A percentile compares a stretch with the other conserved stretches of the same genome.
Conservation (phyloP, 2,329 filamentous ascomycete genomes). For the Colletotrichum australisinense region DNA sequence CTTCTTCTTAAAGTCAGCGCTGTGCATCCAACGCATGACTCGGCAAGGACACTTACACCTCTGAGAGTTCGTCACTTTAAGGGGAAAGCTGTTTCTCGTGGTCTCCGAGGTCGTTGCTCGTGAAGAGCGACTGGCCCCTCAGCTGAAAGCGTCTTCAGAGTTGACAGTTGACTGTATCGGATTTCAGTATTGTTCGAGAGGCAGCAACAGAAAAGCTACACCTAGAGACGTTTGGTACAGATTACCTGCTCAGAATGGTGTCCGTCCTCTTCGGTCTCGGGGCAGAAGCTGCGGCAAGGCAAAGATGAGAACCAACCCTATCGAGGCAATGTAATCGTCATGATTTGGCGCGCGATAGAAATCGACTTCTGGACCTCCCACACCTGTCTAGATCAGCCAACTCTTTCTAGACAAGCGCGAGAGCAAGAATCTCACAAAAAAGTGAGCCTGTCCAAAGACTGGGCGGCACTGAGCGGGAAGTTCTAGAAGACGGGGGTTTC, state of each 20-base stretch:
- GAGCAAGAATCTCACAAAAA: not conserved
- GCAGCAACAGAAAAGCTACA: no score
- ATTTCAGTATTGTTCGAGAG: not conserved
- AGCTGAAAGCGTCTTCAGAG: not conserved
- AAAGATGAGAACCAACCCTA: not conserved
- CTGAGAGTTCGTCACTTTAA: not conserved
- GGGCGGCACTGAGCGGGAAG: not conserved
- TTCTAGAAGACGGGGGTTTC: slow-evolving; percentile 18
- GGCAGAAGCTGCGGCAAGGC: not conserved
- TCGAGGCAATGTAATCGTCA: not conserved
- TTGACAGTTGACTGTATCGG: not conserved
- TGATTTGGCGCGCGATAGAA: not conserved
- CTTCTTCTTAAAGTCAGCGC: slow-evolving; percentile 3
- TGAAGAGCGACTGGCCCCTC: not conserved
- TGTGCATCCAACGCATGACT: slow-evolving; percentile 23
- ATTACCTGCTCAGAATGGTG: not conserved
- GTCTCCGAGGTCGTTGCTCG: not conserved
- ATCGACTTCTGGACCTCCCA: not conserved
- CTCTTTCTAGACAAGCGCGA: not conserved
- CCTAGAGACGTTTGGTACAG: no score
- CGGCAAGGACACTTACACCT: not conserved
- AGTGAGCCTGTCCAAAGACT: not conserved
- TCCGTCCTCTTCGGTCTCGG: not conserved
- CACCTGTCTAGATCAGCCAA: not conserved
- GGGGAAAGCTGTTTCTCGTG: not conserved